A percentile compares a stretch with the other conserved stretches of the same genome.
phyloP scores from a whole-genome alignment of 352 stramenopile genomes.

The Aphanomyces euteiches region DNA sequence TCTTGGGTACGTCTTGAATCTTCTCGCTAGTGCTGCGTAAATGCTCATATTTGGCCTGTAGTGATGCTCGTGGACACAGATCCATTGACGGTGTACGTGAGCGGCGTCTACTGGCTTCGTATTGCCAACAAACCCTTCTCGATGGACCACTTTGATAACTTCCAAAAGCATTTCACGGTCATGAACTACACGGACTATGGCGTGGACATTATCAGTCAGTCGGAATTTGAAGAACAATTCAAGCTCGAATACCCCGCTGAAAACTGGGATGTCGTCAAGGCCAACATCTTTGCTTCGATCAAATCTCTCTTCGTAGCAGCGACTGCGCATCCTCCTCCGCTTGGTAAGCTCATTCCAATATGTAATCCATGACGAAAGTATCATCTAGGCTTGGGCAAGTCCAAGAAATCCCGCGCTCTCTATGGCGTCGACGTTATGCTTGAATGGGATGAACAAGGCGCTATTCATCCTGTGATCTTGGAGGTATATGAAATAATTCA shows the following conservation, averaged over 20 bases:
- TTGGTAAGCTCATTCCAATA: slow-evolving; percentile 28
- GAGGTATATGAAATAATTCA: slow-evolving; percentile 32
- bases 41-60: background rate
- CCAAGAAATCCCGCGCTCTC: slow-evolving; percentile 48
- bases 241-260: slow-evolving; percentile 49
- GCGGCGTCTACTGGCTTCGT: slow-evolving; percentile 49
- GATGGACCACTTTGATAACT: slow-evolving; percentile 56
- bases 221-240: slow-evolving; percentile 47
- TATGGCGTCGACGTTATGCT: slow-evolving; percentile 60
- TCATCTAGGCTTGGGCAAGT: slow-evolving; percentile 39
- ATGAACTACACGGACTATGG: slow-evolving; percentile 54
- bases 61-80: slow-evolving; percentile 55
- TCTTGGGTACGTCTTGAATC: slow-evolving; percentile 32
- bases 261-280: slow-evolving; percentile 44
- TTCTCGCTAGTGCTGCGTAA: background rate
- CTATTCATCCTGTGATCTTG: slow-evolving; percentile 45
- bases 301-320: slow-evolving; percentile 49
- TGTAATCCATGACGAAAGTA: background rate
- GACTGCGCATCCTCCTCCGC: slow-evolving; percentile 41
- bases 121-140: slow-evolving; percentile 56
- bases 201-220: slow-evolving; percentile 47
- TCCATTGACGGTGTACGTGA: slow-evolving; percentile 49
- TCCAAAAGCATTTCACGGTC: slow-evolving; percentile 59
- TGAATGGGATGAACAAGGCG: slow-evolving; percentile 41
- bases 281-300: slow-evolving; percentile 45